Conservation (phyloP, 2,329 filamentous ascomycete species). For the Fusarium algeriense region DNA sequence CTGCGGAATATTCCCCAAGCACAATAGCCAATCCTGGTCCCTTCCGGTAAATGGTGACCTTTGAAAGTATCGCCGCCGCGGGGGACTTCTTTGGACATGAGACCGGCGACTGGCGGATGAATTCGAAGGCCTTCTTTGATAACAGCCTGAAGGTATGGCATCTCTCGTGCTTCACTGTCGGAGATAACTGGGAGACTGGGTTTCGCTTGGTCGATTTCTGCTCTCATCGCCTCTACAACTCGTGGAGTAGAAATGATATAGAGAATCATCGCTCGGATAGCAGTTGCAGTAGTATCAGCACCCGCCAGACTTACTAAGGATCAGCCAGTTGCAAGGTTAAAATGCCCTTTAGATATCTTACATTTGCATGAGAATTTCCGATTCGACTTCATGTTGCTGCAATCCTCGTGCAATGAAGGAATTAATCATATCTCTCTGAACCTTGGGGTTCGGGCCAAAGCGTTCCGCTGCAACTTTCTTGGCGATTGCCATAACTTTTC, state of each 20-base stretch:
- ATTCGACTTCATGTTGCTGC: neutral
- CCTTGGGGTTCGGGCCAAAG: neutral
- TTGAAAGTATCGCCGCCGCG: neutral
- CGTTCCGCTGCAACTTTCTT: neutral
- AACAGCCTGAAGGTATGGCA: neutral
- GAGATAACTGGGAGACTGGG: rapidly evolving
- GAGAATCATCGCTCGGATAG: neutral
- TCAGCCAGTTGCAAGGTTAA: neutral
- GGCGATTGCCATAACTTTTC: neutral
- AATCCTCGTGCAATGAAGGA: neutral
- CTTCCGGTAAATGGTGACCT: neutral
- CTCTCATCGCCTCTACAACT: neutral
- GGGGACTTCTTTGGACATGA: neutral
- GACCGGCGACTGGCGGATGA: neutral
- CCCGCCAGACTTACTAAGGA: neutral
- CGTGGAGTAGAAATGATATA: neutral
- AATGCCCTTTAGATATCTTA: neutral
- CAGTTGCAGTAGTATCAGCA: neutral
- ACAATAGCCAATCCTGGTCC: neutral
- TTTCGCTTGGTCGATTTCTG: neutral
- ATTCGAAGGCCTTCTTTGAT: conserved; percentile 1
- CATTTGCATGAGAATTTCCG: neutral
- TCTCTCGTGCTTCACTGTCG: neutral
- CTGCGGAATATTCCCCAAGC: neutral
- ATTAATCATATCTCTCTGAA: neutral